A percentile compares a stretch with the other conserved stretches of the same genome.
These are phyloP conservation scores for Pseudonectria buxi DNA, from an alignment of 2,329 filamentous ascomycete species.

Conservation along the genomic window DNA sequence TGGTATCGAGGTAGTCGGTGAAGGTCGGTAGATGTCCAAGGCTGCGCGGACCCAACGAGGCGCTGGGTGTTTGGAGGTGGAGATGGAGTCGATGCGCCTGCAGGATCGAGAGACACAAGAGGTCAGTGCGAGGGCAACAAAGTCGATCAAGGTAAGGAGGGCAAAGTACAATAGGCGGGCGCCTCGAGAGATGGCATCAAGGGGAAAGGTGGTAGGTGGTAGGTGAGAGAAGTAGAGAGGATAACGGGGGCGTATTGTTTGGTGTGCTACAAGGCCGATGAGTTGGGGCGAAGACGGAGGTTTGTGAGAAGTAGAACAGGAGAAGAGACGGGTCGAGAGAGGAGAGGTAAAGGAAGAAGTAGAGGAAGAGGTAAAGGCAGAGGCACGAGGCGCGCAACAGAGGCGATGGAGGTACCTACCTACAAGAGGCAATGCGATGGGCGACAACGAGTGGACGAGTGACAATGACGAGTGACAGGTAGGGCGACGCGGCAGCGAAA, in stretches of 20 bases:
- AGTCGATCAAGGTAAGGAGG: slow-evolving; percentile 1
- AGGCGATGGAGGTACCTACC: background rate
- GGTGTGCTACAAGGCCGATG: background rate
- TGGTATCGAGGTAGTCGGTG: slow-evolving; percentile 17
- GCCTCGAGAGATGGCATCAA: background rate
- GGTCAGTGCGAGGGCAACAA: slow-evolving; percentile 7
- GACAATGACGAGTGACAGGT: no score
- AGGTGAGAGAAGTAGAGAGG: slow-evolving; percentile 7
- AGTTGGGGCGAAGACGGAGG: slow-evolving; percentile 1
- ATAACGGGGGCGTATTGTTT: slow-evolving; percentile 1
- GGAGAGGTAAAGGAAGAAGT: background rate
- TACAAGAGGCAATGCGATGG: no score
- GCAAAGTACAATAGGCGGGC: slow-evolving; percentile 2
- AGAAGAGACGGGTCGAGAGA: slow-evolving; percentile 5
- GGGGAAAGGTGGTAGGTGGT: slow-evolving; percentile 10
- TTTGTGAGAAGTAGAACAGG: slow-evolving; percentile 2
- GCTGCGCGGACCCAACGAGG: slow-evolving; percentile 11
- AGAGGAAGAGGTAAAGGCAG: no score
- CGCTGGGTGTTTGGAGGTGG: slow-evolving; percentile 28
- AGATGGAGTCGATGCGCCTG: slow-evolving; percentile 16
- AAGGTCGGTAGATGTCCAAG: slow-evolving; percentile 15
- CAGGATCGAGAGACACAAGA: slow-evolving; percentile 14
- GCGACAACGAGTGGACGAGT: no score
- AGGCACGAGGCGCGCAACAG: no score
- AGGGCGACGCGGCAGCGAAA: background rate